A percentile compares a stretch with the other conserved stretches of the same genome.
Conservation (phyloP, 441 rosid genomes). For the Manihot esculenta region DNA sequence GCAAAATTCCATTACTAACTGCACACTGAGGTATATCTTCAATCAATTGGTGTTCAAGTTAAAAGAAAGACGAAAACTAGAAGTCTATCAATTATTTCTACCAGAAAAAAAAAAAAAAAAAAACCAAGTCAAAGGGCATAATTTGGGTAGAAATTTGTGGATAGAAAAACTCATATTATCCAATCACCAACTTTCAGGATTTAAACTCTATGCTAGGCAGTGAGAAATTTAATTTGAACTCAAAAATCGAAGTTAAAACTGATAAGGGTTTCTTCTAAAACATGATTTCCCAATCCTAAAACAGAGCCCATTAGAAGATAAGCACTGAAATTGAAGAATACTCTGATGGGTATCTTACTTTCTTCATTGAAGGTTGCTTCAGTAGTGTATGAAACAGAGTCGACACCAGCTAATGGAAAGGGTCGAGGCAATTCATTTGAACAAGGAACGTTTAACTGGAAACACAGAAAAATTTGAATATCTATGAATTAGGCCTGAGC, state of each 20-base stretch:
- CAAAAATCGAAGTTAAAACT: slow-evolving; percentile 6
- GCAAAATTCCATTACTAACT: not conserved
- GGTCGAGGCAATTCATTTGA: slow-evolving; percentile 37
- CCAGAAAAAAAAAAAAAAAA: not conserved
- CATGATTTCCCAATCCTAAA: not conserved
- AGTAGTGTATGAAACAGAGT: slow-evolving; percentile 22
- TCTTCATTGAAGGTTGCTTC: slow-evolving; percentile 31
- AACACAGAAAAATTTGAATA: slow-evolving; percentile 5
- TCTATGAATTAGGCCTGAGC: not conserved
- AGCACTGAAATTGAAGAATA: slow-evolving; percentile 10
- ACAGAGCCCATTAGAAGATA: not conserved
- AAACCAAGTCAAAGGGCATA: not conserved
- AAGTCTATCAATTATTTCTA: not conserved
- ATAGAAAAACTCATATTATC: not conserved
- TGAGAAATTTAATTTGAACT: slow-evolving; percentile 4
- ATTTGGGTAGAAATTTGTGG: not conserved
- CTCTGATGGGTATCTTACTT: slow-evolving; percentile 37
- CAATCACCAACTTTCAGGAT: not conserved
- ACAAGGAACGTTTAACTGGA: slow-evolving; percentile 37
- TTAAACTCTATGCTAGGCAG: not conserved
- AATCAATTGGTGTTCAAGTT: not conserved
- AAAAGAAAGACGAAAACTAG: not conserved
- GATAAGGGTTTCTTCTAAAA: not conserved
- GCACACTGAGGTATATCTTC: not conserved
- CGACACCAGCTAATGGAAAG: slow-evolving; percentile 23